Evolutionary conservation across 192 early-diverging fungal genomes (phyloP).

Genomic region (Linderina pennispora): DNA sequence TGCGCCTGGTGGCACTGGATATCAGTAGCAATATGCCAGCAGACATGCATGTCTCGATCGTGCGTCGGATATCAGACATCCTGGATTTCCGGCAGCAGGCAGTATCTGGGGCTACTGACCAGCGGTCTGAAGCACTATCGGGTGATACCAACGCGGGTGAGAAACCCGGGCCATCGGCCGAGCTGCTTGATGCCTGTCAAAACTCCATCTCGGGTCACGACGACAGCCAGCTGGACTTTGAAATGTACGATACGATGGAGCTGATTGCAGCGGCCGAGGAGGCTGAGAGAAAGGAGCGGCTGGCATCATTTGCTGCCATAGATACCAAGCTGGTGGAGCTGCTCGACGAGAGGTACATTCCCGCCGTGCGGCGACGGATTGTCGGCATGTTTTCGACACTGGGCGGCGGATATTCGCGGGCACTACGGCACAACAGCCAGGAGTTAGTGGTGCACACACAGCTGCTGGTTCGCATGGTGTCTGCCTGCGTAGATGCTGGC

Average conservation of each 20-base stretch:
- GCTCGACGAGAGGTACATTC: slow-evolving; percentile 26
- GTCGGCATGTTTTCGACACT: slow-evolving; percentile 14
- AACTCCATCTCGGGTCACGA: no score
- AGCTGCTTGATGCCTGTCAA: no score
- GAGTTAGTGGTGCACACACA: slow-evolving; percentile 7
- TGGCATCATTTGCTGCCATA: slow-evolving; percentile 7
- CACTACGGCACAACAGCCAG: neutral
- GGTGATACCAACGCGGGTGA: neutral
- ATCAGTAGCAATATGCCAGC: neutral
- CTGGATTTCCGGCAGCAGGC: neutral
- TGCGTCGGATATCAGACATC: slow-evolving; percentile 3
- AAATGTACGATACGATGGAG: slow-evolving; percentile 24
- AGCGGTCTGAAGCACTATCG: neutral
- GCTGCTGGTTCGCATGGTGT: slow-evolving; percentile 20
- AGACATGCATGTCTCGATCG: neutral
- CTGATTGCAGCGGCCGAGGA: slow-evolving; percentile 23
- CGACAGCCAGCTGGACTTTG: slow-evolving; percentile 23
- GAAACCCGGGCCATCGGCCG: neutral
- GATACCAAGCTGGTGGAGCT: slow-evolving; percentile 6
- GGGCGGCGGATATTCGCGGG: neutral
- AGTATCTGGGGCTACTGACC: neutral
- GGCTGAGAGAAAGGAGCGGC: slow-evolving; percentile 28
- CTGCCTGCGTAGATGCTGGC: slow-evolving; percentile 24
- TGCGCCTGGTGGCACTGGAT: neutral
- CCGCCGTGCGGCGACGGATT: slow-evolving; percentile 23